Conservation (phyloP, 257 asterid species). For the Plectranthus barbatus region DNA sequence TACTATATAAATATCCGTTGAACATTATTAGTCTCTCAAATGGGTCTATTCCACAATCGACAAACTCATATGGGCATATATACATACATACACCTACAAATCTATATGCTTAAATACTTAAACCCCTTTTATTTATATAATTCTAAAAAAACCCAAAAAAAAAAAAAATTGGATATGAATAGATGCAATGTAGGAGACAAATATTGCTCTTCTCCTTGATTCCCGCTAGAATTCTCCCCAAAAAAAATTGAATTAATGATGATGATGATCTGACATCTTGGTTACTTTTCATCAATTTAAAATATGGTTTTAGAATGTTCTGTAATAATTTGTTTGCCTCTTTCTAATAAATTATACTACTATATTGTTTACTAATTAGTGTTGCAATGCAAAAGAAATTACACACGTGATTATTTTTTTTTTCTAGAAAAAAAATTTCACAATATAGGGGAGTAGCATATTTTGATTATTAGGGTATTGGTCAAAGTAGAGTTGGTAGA, state of each 20-base stretch:
- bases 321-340: background rate
- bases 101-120: no score
- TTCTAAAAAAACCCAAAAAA: background rate
- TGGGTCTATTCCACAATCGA: background rate
- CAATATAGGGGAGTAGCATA: no score
- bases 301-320: slow-evolving; percentile 16
- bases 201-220: slow-evolving; percentile 13
- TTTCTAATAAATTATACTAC: background rate
- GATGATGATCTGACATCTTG: slow-evolving; percentile 17
- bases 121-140: no score
- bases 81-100: background rate
- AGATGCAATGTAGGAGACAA: slow-evolving; percentile 28
- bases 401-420: background rate
- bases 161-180: background rate
- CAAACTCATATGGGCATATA: background rate
- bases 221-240: slow-evolving; percentile 22
- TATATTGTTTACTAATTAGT: no score
- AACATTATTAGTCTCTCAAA: background rate
- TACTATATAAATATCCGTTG: background rate
- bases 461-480: background rate
- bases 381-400: no score
- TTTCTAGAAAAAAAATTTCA: no score
- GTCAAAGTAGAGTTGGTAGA: background rate
- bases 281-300: background rate
- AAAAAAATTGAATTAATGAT: slow-evolving; percentile 22